Conservation (phyloP, 2,329 filamentous ascomycete species). For the Colletotrichum costaricense region DNA sequence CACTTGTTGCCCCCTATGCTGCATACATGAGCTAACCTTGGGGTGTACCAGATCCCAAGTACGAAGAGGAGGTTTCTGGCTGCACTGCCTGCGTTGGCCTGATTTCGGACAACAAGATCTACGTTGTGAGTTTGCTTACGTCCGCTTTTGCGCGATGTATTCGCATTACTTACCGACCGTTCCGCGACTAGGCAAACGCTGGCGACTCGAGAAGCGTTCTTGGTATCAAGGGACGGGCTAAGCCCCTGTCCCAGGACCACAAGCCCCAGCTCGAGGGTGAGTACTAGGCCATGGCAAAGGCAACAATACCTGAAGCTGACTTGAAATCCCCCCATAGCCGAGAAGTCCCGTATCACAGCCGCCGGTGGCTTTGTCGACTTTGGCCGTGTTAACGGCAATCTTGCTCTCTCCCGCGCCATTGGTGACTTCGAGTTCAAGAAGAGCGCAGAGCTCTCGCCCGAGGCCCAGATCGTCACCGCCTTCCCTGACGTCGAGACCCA, state of each 20-base stretch:
- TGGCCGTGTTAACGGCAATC: constrained; percentile 96
- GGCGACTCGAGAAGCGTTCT: constrained; percentile 96
- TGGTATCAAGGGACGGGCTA: constrained; percentile 96
- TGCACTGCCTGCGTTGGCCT: constrained; percentile 95
- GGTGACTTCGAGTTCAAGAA: constrained; percentile 99
- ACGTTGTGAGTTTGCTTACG: constrained; percentile 76
- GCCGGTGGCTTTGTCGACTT: constrained; percentile 99
- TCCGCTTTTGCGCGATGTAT: constrained; percentile 36
- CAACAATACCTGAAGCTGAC: constrained; percentile 8
- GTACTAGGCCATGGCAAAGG: constrained; percentile 36
- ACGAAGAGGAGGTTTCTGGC: constrained; percentile 97
- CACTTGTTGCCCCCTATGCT: background rate
- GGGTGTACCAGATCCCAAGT: constrained; percentile 80
- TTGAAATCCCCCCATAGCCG: constrained; percentile 65
- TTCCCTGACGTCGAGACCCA: constrained; percentile 95
- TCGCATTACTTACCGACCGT: constrained; percentile 38
- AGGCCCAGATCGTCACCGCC: constrained; percentile 98
- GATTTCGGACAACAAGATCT: constrained; percentile 92
- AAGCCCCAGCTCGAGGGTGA: constrained; percentile 98
- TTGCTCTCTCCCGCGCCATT: constrained; percentile 95
- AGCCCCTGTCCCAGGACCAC: constrained; percentile 98
- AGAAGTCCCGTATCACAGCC: constrained; percentile 95
- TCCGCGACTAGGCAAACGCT: constrained; percentile 82
- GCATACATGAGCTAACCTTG: constrained; percentile 23
- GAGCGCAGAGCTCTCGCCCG: constrained; percentile 94